Evolutionary conservation across 495 filamentous ascomycete genomes (phyloP).

Genomic region (Ascobolus immersus): DNA sequence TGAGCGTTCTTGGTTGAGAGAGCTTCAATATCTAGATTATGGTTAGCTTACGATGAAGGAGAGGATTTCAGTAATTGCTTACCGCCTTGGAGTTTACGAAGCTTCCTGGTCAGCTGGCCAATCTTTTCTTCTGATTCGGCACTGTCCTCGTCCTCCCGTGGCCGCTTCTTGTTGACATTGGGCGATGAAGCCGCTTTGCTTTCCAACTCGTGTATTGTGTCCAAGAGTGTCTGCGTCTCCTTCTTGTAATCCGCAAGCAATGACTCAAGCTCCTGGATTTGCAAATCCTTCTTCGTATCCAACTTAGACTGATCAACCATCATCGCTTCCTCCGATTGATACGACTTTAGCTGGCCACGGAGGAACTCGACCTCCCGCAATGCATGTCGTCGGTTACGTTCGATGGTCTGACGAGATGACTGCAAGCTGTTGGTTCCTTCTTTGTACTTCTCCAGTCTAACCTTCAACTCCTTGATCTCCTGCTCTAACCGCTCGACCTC

Average conservation of each 20-base stretch:
- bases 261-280: constrained; percentile 58
- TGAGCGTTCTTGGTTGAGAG: constrained; percentile 3
- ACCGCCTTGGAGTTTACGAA: constrained; percentile 56
- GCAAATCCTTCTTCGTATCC: constrained; percentile 47
- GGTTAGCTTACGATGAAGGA: background rate
- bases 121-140: constrained; percentile 49
- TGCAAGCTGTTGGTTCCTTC: constrained; percentile 20
- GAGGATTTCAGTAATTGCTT: background rate
- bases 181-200: constrained; percentile 11
- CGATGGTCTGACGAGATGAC: constrained; percentile 39
- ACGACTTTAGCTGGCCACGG: constrained; percentile 72
- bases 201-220: constrained; percentile 42
- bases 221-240: constrained; percentile 51
- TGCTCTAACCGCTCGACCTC: constrained; percentile 44
- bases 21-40: constrained; percentile 28
- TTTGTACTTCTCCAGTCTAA: constrained; percentile 47
- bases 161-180: constrained; percentile 29
- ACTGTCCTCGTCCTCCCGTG: constrained; percentile 29
- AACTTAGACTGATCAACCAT: constrained; percentile 53
- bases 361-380: constrained; percentile 84
- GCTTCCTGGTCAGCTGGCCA: constrained; percentile 61
- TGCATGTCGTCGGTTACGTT: constrained; percentile 62
- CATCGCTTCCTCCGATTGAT: constrained; percentile 68
- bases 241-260: constrained; percentile 66
- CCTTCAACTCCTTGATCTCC: constrained; percentile 32